Percentiles rank a stretch among this genome's conserved stretches.
These are phyloP conservation scores for Trichoderma afroharzianum DNA, from an alignment of 2,329 filamentous ascomycete species.

Conservation along the genomic window DNA sequence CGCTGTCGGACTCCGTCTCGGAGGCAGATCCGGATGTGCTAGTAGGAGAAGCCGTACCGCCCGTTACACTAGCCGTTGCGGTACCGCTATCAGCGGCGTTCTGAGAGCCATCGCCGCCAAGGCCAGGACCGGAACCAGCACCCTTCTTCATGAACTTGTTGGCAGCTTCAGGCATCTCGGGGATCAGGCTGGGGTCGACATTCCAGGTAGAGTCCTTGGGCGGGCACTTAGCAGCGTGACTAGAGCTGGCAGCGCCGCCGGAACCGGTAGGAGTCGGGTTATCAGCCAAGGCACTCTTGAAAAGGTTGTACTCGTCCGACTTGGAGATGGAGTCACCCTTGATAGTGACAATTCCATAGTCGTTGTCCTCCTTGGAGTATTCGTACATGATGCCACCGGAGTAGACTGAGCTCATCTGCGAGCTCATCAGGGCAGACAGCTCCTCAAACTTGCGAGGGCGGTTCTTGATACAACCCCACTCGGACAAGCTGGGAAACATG, in stretches of 20 bases:
- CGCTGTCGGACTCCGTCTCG: slow-evolving; percentile 29
- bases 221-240: slow-evolving; percentile 48
- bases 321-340: slow-evolving; percentile 52
- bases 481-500: slow-evolving; percentile 61
- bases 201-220: slow-evolving; percentile 48
- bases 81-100: slow-evolving; percentile 45
- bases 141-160: slow-evolving; percentile 52
- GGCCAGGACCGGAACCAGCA: slow-evolving; percentile 52
- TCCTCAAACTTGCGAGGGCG: slow-evolving; percentile 74
- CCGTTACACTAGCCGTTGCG: slow-evolving; percentile 41
- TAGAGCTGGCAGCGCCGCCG: slow-evolving; percentile 48
- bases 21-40: slow-evolving; percentile 12
- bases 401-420: slow-evolving; percentile 83
- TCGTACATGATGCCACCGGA: slow-evolving; percentile 96
- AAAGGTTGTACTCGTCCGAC: slow-evolving; percentile 56
- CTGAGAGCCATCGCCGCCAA: slow-evolving; percentile 53
- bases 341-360: slow-evolving; percentile 76
- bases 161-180: slow-evolving; percentile 49
- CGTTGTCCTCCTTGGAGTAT: slow-evolving; percentile 76
- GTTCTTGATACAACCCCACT: slow-evolving; percentile 86
- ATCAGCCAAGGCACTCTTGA: slow-evolving; percentile 45
- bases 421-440: slow-evolving; percentile 72
- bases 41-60: slow-evolving; percentile 32
- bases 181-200: slow-evolving; percentile 47
- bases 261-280: slow-evolving; percentile 50